Percentiles rank a stretch among this genome's conserved stretches.
These are phyloP conservation scores for Tetrahymena thermophila DNA, from an alignment of 73 alveolate species.

Conservation along the genomic window DNA sequence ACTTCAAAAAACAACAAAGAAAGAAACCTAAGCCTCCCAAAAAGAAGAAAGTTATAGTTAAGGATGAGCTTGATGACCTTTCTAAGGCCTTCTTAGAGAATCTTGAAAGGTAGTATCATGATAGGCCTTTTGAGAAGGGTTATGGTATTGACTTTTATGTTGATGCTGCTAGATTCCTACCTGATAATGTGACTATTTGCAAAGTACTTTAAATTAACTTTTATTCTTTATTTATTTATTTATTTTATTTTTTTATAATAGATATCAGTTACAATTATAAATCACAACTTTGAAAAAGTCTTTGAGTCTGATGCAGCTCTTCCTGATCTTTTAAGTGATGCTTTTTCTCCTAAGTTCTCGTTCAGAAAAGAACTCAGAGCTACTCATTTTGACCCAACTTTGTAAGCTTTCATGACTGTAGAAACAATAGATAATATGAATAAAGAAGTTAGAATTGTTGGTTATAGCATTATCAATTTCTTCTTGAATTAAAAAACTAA, in stretches of 20 bases:
- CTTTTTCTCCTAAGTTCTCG: slow-evolving; percentile 64
- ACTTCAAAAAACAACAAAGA: slow-evolving; percentile 28
- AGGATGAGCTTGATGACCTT: slow-evolving; percentile 17
- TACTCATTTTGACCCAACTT: slow-evolving; percentile 70
- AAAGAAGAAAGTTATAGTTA: background rate
- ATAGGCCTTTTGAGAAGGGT: slow-evolving; percentile 50
- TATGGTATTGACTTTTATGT: slow-evolving; percentile 79
- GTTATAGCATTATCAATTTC: slow-evolving; percentile 68
- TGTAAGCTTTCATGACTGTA: slow-evolving; percentile 54
- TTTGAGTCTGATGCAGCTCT: slow-evolving; percentile 60
- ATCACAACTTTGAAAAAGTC: slow-evolving; percentile 48
- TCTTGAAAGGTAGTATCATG: slow-evolving; percentile 37
- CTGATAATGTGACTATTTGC: slow-evolving; percentile 76
- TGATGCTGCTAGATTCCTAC: slow-evolving; percentile 75
- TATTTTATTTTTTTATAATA: background rate
- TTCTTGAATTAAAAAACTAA: slow-evolving; percentile 54
- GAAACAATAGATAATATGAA: slow-evolving; percentile 66
- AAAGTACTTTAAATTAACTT: slow-evolving; percentile 11
- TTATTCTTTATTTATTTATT: background rate
- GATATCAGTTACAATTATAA: slow-evolving; percentile 33
- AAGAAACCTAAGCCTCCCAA: slow-evolving; percentile 21
- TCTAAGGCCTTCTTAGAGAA: slow-evolving; percentile 34
- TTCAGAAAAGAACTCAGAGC: slow-evolving; percentile 72
- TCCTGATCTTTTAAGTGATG: slow-evolving; percentile 58
- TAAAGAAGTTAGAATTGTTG: slow-evolving; percentile 62